A percentile compares a stretch with the other conserved stretches of the same genome.
Conservation (phyloP, 2,329 filamentous ascomycete species). For the Talaromyces verruculosus region DNA sequence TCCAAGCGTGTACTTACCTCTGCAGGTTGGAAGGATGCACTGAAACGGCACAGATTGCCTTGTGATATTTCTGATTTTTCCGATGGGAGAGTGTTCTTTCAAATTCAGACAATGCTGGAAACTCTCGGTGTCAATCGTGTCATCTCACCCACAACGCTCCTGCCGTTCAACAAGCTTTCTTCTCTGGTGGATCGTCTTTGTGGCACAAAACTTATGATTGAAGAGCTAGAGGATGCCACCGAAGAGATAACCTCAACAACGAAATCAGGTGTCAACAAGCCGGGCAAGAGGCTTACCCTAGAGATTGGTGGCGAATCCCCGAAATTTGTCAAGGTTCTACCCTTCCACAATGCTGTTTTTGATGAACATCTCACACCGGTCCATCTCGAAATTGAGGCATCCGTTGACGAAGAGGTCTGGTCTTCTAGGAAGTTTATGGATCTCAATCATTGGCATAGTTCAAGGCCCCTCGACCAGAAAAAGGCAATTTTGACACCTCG, state of each 20-base stretch:
- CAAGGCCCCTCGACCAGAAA: constrained; percentile 25
- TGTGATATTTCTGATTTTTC: constrained; percentile 1
- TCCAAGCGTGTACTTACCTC: constrained; percentile 1
- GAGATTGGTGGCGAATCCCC: background rate
- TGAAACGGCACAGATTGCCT: background rate
- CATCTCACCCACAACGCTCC: background rate
- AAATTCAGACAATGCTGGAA: background rate
- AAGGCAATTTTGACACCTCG: background rate
- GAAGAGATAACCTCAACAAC: background rate
- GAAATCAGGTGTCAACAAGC: background rate
- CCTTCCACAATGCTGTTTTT: constrained; percentile 7
- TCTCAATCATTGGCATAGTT: constrained; percentile 31
- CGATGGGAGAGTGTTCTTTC: background rate
- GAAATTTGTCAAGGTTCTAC: background rate
- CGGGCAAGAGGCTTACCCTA: background rate
- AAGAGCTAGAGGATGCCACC: background rate
- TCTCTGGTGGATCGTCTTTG: constrained; percentile 1
- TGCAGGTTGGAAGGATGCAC: background rate
- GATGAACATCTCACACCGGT: constrained; percentile 10
- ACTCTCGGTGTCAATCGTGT: background rate
- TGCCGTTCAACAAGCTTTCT: background rate
- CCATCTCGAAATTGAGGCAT: background rate
- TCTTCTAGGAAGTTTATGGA: background rate
- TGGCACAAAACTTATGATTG: background rate
- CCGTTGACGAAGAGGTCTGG: background rate